phyloP scores from a whole-genome alignment of 139 green algal genomes.

The Auxenochlorella protothecoides region DNA sequence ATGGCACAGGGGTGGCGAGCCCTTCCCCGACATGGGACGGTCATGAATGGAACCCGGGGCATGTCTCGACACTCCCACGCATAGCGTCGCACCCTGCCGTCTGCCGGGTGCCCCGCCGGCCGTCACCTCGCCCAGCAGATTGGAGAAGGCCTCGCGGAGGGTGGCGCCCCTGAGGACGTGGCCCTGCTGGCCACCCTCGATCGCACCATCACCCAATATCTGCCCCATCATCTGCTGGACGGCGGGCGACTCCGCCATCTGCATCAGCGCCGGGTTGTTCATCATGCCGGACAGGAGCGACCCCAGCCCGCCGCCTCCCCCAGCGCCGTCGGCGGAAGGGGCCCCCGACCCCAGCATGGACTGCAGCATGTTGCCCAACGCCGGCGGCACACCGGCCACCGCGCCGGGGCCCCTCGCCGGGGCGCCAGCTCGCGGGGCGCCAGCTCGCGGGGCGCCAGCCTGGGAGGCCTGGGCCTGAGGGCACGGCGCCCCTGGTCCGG shows the following conservation, averaged over 20 bases:
- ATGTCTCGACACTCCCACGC: too few relatives aligned
- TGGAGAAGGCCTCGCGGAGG: too few relatives aligned
- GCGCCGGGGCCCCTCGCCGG: not conserved
- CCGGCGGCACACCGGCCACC: not conserved
- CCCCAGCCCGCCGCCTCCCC: conserved; percentile 16
- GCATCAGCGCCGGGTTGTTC: conserved; percentile 10
- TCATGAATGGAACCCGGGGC: too few relatives aligned
- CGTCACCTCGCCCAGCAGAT: too few relatives aligned
- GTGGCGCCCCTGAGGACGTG: not conserved
- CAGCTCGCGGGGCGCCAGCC: too few relatives aligned
- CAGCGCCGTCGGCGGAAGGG: not conserved
- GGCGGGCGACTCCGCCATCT: conserved; percentile 18
- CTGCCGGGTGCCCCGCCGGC: too few relatives aligned
- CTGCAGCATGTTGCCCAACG: not conserved
- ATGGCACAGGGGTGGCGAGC: too few relatives aligned
- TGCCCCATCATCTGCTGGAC: conserved; percentile 20
- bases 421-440: too few relatives aligned
- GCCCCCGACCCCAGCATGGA: not conserved
- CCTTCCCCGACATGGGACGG: too few relatives aligned
- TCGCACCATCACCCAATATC: not conserved
- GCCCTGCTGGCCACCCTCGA: not conserved
- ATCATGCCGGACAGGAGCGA: conserved; percentile 12
- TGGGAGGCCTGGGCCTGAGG: too few relatives aligned
- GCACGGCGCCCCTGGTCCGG: too few relatives aligned
- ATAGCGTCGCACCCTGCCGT: too few relatives aligned